A percentile compares a stretch with the other conserved stretches of the same genome.
Conservation (phyloP, 2,329 filamentous ascomycete species). For the Cladosporium halotolerans region DNA sequence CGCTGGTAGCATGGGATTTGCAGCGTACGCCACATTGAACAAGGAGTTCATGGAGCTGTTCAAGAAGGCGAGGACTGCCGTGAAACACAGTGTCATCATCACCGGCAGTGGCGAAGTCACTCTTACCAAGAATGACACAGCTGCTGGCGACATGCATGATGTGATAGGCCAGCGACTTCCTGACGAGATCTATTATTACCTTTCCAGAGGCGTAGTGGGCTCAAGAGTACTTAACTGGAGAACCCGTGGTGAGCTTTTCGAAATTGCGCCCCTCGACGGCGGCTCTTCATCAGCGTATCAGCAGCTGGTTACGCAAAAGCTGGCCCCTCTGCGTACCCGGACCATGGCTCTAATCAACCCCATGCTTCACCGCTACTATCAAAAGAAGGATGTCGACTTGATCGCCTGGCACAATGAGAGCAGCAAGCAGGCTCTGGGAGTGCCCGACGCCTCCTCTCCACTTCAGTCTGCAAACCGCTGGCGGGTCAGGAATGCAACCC, state of each 20-base stretch:
- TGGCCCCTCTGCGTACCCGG: slow-evolving; percentile 69
- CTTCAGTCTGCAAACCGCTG: slow-evolving; percentile 50
- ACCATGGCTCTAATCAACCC: slow-evolving; percentile 72
- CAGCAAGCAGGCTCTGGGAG: slow-evolving; percentile 46
- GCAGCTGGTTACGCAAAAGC: slow-evolving; percentile 65
- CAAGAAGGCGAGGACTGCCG: slow-evolving; percentile 73
- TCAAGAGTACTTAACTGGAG: slow-evolving; percentile 76
- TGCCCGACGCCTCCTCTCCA: slow-evolving; percentile 20
- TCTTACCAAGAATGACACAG: slow-evolving; percentile 64
- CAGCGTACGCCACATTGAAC: slow-evolving; percentile 64
- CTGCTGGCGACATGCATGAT: slow-evolving; percentile 78
- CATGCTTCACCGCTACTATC: slow-evolving; percentile 75
- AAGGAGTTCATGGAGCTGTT: slow-evolving; percentile 83
- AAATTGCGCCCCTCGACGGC: slow-evolving; percentile 80
- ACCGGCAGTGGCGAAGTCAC: slow-evolving; percentile 69
- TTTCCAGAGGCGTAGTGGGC: slow-evolving; percentile 75
- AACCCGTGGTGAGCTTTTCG: slow-evolving; percentile 68
- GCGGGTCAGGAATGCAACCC: slow-evolving; percentile 51
- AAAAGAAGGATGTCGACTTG: slow-evolving; percentile 69
- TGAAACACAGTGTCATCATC: slow-evolving; percentile 83
- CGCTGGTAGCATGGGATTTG: slow-evolving; percentile 61
- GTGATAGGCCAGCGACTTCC: slow-evolving; percentile 87
- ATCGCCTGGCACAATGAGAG: slow-evolving; percentile 77
- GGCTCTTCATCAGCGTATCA: slow-evolving; percentile 74
- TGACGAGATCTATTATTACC: slow-evolving; percentile 83